These are phyloP conservation scores for Mucor racemosus DNA, from an alignment of 371 early-diverging fungal species.

Conservation along the genomic window DNA sequence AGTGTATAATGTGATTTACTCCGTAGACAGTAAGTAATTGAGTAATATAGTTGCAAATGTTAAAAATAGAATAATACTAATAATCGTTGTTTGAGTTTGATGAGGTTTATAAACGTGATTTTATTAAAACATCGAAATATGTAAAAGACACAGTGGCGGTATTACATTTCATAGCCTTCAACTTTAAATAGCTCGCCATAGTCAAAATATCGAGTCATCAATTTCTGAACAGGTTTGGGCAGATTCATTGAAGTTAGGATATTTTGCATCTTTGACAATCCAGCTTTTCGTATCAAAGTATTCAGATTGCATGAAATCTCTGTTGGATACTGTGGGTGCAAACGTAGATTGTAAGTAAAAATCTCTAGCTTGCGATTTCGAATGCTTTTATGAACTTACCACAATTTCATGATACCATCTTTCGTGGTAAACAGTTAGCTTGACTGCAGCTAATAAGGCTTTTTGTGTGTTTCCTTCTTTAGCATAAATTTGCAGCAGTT, in stretches of 20 bases:
- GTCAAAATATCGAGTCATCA: conserved; percentile 81
- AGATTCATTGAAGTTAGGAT: conserved; percentile 86
- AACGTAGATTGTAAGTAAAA: background rate
- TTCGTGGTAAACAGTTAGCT: conserved; percentile 79
- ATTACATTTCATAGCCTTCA: conserved; percentile 72
- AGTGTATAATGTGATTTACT: too few relatives aligned
- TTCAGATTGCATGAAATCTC: conserved; percentile 84
- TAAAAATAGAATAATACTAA: too few relatives aligned
- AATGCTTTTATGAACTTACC: conserved; percentile 47
- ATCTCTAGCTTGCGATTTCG: background rate
- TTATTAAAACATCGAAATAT: too few relatives aligned
- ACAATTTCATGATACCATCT: conserved; percentile 86
- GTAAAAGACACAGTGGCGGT: too few relatives aligned
- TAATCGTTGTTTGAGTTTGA: too few relatives aligned
- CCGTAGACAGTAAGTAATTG: too few relatives aligned
- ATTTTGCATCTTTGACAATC: conserved; percentile 89
- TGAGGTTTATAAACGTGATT: too few relatives aligned
- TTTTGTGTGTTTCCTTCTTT: conserved; percentile 77
- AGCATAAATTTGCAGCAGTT: conserved; percentile 82
- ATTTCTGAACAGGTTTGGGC: conserved; percentile 73
- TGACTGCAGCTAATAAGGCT: conserved; percentile 79
- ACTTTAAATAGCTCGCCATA: conserved; percentile 85
- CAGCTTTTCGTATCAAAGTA: conserved; percentile 79
- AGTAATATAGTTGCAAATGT: too few relatives aligned
- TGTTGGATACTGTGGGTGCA: conserved; percentile 71